Evolutionary conservation across 495 filamentous ascomycete genomes (phyloP).

Genomic region (Penicillium arizonense): DNA sequence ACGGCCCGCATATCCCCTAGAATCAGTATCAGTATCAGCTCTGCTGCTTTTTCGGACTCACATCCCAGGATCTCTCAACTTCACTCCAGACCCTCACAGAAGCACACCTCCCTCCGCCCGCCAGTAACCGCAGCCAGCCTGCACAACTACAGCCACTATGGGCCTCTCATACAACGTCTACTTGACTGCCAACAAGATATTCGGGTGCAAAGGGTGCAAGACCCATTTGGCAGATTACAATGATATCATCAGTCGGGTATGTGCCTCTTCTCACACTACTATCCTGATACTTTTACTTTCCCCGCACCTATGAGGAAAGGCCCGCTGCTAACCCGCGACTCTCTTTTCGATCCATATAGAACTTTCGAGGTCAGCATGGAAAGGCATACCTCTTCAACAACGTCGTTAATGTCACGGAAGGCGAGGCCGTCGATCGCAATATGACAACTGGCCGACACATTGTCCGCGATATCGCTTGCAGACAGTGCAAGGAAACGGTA

Average conservation of each 20-base stretch:
- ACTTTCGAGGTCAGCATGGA: constrained; percentile 97
- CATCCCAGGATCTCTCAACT: background rate
- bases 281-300: no score
- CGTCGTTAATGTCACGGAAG: constrained; percentile 84
- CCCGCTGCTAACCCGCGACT: constrained; percentile 11
- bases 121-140: constrained; percentile 2
- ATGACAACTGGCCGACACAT: constrained; percentile 98
- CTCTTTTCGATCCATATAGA: constrained; percentile 51
- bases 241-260: constrained; percentile 90
- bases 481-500: constrained; percentile 85
- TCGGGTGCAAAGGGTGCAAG: constrained; percentile 95
- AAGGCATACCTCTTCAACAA: constrained; percentile 96
- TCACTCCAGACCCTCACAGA: constrained; percentile 1
- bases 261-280: constrained; percentile 12
- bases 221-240: constrained; percentile 92
- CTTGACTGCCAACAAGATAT: constrained; percentile 84
- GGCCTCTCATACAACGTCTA: constrained; percentile 96
- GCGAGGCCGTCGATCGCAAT: constrained; percentile 84
- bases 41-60: constrained; percentile 8
- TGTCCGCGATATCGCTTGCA: constrained; percentile 87
- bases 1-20: background rate
- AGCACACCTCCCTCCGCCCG: background rate
- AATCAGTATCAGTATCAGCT: background rate
- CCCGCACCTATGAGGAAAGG: no score
- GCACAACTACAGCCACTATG: constrained; percentile 54